Evolutionary conservation across 169 alveolate species (phyloP), one percentile per base, ranked within the genome.

Genomic region (Eimeria zaria): DNA sequence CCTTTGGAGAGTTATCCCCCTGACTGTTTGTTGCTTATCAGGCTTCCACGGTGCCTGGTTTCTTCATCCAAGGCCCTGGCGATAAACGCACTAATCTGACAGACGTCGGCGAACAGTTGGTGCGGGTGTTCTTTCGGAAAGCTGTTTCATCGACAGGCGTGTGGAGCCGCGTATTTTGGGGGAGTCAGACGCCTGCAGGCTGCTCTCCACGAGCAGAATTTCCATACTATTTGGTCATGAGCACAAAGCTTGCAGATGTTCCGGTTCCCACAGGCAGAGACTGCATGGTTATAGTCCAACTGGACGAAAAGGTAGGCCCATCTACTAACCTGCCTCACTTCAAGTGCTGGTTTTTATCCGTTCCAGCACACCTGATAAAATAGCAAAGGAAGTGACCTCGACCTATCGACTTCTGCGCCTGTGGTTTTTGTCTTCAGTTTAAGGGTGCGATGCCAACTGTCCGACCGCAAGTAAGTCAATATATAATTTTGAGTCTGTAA

Each of bases 151-250:
- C 39, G 41, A 85, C n/a, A 39, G 53, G 27, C n/a, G 9, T 30
- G 24, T 85, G 93, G 93, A 22, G 62, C 62, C 81, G 93, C 46
- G 60, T 60, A 44, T 85, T 85, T n/a, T 85, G 93, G 93, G 93
- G 93, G 44, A 60, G 44, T 30, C 81, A 85, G 48, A 85, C 76
- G 33, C 67, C 93, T 33, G 46, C 33, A 9, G 93, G 93, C 12
- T 85, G 93, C 60, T 11, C 5, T 2, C 93, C 93, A 6, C 36
- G 36, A 85, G 16, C 24, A 27, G 93, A 85, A 39, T 85, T 85
- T 64, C 93, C 93, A 12, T 85, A 85, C 80, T 85, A 36, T 41
- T 36, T 85, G 62, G 93, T 58, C n/a, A 85, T 85, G 93, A 30
- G 93, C 44, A 62, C 93, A 27, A 39, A 85, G 41, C 76, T 85